Percentiles rank a stretch among this genome's conserved stretches.
Conservation (phyloP, 2,329 filamentous ascomycete genomes). For the Berkeleyomyces basicola region DNA sequence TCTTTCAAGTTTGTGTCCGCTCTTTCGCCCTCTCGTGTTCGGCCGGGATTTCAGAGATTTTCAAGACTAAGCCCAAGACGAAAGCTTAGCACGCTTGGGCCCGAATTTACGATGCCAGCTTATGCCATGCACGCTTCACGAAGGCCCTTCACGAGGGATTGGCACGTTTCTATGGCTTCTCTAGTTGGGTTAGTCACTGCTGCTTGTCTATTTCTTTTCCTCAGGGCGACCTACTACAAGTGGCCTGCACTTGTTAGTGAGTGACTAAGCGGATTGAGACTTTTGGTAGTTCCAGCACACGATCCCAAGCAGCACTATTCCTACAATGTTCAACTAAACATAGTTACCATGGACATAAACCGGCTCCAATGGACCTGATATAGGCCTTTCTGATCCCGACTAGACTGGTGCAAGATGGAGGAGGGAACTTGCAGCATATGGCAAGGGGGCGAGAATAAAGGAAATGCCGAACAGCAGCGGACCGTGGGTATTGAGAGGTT, state of each 20-base stretch:
- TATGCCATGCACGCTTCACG: not conserved
- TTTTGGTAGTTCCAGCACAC: not conserved
- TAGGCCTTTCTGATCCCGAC: not conserved
- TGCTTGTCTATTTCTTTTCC: not conserved
- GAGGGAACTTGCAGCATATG: not conserved
- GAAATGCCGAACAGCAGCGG: not conserved
- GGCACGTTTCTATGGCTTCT: not conserved
- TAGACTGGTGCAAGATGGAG: not conserved
- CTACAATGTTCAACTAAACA: not conserved
- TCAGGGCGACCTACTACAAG: not conserved
- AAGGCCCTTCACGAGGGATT: not conserved
- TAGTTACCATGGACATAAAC: not conserved
- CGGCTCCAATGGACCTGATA: not conserved
- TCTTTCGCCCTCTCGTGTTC: not conserved
- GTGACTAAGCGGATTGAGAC: not conserved
- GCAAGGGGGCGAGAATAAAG: not conserved
- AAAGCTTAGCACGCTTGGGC: not conserved
- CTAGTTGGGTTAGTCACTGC: not conserved
- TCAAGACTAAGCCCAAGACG: not conserved
- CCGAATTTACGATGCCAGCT: not conserved
- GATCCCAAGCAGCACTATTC: not conserved
- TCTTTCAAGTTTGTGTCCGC: not conserved
- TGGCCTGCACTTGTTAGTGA: not conserved
- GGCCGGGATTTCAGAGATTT: not conserved
- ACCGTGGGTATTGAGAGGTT: not conserved